Base-by-base conservation (phyloP, 257 asterid genomes). In the Phtheirospermum japonicum region DNA sequence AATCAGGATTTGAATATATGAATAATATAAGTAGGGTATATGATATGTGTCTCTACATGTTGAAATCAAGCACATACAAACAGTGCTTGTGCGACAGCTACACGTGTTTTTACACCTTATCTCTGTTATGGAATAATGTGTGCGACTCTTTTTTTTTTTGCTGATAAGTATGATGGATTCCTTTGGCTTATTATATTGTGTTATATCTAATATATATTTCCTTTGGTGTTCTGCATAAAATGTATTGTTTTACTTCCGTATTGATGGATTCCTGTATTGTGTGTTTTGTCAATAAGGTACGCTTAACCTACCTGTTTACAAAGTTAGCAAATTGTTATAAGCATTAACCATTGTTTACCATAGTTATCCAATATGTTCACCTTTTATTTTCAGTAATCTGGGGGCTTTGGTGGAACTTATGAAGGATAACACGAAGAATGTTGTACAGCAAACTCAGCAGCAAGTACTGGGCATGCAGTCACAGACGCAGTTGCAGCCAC, bases 391-490 rank as follows among this genome's bases (percentile, higher is more conserved):
- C 90, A 89, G 99, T 75, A 89, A 83, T 73, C 80, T 92, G 64
- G 88, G 82, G 65, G 67, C 74, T 54, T 70, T 92, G 50, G 68
- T 85, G 39, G 96, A 87, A 75, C 77, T 92, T 70, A 90, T 89
- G 78, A 92, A 87, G 79, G 96, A 85, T 67, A 83, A 77, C 74
- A 76, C 85, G 46, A 87, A 80, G 77, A 83, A 67, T 68, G 46
- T 56, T 65, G 86, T 68, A 34, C 95, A 74, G 55, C 95, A 79
- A 80, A 69, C 73, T 74, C 95, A 75, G 66, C 94, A 80, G 65
- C 95, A 83, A 69, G 67, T 71, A 36, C 82, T 74, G 67, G 87
- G 85, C 65, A 74, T 83, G 70, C 97, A 84, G 68, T 79, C 79
- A 39, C 95, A 83, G 65, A 51, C 83, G 80, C 95, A 83, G 65